Conservation (phyloP, 352 stramenopile species). For the Globisporangium takayamanum region DNA sequence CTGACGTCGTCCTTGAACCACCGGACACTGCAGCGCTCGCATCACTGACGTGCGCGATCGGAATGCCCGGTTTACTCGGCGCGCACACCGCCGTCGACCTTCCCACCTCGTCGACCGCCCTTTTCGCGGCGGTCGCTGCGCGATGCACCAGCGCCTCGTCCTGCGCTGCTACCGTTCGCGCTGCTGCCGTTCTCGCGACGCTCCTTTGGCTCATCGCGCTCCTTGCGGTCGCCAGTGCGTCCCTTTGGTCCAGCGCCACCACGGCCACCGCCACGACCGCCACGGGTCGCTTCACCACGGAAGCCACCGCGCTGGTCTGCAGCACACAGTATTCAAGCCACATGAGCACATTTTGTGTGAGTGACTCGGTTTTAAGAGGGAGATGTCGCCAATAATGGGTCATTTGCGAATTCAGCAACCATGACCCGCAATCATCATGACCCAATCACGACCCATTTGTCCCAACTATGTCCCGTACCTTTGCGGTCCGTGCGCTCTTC, state of each 20-base stretch:
- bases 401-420: too few relatives aligned
- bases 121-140: conserved; percentile 54
- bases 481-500: conserved; percentile 73
- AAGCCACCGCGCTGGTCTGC: conserved; percentile 43
- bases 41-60: background rate
- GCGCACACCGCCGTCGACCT: conserved; percentile 44
- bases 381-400: too few relatives aligned
- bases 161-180: conserved; percentile 9
- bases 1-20: background rate
- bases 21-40: background rate
- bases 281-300: conserved; percentile 32
- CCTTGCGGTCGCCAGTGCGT: conserved; percentile 53
- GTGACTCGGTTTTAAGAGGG: too few relatives aligned
- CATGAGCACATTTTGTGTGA: background rate
- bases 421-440: background rate
- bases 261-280: conserved; percentile 41
- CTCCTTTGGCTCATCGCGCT: conserved; percentile 56
- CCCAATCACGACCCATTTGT: background rate
- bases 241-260: conserved; percentile 42
- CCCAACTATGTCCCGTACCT: conserved; percentile 18
- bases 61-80: conserved; percentile 30
- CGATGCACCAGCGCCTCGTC: conserved; percentile 2
- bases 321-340: background rate
- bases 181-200: conserved; percentile 17
- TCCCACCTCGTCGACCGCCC: conserved; percentile 55